A percentile compares a stretch with the other conserved stretches of the same genome.
Evolutionary conservation across 208 protist species (phyloP).

Genomic region (Trichomonas vaginalis): DNA sequence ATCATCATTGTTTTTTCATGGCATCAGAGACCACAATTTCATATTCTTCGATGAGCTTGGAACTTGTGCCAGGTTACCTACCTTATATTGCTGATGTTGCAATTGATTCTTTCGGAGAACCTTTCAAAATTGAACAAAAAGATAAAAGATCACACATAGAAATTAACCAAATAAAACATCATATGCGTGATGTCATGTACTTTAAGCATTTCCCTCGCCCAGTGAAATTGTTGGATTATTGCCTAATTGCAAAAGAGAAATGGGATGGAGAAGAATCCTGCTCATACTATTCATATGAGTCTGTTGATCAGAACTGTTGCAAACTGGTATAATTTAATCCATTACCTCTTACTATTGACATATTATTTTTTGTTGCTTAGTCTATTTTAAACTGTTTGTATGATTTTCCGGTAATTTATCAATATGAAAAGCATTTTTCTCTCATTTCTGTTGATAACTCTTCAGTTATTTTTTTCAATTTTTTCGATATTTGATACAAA

Average conservation of each 20-base stretch:
- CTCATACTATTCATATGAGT: background rate
- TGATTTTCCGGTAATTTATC: background rate
- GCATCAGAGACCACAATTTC: background rate
- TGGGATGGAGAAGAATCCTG: background rate
- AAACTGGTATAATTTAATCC: background rate
- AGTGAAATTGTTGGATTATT: background rate
- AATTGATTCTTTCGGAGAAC: background rate
- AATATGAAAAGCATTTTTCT: background rate
- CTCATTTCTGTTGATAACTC: background rate
- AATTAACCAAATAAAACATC: background rate
- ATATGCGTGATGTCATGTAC: background rate
- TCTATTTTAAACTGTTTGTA: background rate
- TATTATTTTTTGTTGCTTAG: background rate
- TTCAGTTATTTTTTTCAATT: background rate
- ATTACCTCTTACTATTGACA: background rate
- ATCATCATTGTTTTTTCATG: background rate
- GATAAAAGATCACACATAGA: background rate
- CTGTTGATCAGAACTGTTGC: background rate
- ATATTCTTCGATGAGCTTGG: background rate
- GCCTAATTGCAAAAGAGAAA: background rate
- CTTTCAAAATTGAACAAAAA: background rate
- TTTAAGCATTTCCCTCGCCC: background rate
- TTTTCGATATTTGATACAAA: background rate
- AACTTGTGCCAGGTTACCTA: background rate
- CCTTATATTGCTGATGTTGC: background rate